Percentiles rank a stretch among this genome's conserved stretches.
Evolutionary conservation across 2,329 filamentous ascomycete genomes (phyloP).

Genomic region (Aspergillus luchuensis): DNA sequence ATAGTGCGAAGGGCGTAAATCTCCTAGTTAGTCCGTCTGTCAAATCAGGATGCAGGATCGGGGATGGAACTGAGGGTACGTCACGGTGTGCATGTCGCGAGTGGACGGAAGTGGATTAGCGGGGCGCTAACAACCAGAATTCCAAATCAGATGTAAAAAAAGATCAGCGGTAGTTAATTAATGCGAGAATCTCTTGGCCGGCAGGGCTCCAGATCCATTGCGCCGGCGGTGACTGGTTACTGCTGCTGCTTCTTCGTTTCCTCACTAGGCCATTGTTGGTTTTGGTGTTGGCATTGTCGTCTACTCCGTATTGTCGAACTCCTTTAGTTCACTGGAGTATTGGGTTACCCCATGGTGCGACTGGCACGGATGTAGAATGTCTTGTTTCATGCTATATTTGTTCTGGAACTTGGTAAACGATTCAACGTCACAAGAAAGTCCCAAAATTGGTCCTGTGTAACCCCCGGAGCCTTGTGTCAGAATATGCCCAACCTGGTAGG

Average conservation of each 20-base stretch:
- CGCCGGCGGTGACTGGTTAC: neutral
- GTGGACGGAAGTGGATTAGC: neutral
- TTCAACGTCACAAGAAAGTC: neutral
- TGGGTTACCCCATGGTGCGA: neutral
- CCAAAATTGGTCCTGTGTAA: neutral
- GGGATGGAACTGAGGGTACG: slow-evolving; percentile 13
- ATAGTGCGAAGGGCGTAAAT: neutral
- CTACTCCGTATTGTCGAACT: neutral
- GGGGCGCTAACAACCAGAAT: slow-evolving; percentile 19
- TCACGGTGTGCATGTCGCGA: slow-evolving; percentile 13
- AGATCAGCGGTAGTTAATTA: slow-evolving; percentile 9
- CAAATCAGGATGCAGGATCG: slow-evolving; percentile 14
- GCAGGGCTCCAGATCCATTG: neutral
- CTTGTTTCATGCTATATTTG: slow-evolving; percentile 1
- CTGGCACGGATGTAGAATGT: neutral
- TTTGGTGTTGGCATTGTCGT: neutral
- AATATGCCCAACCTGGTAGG: neutral
- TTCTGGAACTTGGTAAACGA: neutral
- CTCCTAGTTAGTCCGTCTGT: neutral
- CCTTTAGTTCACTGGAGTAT: neutral
- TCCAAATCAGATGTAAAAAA: slow-evolving; percentile 20
- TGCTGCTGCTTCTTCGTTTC: neutral
- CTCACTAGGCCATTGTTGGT: neutral
- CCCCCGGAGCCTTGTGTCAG: neutral
- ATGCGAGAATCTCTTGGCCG: slow-evolving; percentile 2